phyloP scores from a whole-genome alignment of 768 basidiomycete genomes.

The Mycena crocata region DNA sequence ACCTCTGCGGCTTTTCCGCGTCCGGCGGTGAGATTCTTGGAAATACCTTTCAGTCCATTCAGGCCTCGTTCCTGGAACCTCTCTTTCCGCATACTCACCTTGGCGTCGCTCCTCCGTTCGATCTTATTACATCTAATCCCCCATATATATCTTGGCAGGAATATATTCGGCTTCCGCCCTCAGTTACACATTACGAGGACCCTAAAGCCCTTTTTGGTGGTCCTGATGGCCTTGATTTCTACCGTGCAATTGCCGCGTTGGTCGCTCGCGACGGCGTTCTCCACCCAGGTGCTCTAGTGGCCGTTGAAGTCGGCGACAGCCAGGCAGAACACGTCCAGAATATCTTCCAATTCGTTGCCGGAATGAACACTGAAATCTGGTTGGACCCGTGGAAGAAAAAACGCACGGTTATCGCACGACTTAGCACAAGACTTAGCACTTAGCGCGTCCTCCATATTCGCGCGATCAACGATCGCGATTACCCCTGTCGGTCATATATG shows the following conservation, averaged over 20 bases:
- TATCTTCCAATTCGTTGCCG: conserved; percentile 64
- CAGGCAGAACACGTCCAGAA: conserved; percentile 74
- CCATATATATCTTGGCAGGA: conserved; percentile 84
- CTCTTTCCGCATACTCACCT: conserved; percentile 51
- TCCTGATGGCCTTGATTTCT: conserved; percentile 68
- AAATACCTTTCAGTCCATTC: conserved; percentile 55
- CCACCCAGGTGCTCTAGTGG: conserved; percentile 65
- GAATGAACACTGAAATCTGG: conserved; percentile 76
- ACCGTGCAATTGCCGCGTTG: conserved; percentile 77
- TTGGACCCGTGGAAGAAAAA: conserved; percentile 82
- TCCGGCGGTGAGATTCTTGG: conserved; percentile 36
- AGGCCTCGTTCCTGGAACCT: conserved; percentile 58
- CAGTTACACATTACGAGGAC: conserved; percentile 86
- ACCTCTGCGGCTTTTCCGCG: conserved; percentile 51
- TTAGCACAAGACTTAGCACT: conserved; percentile 31
- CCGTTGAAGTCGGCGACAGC: conserved; percentile 82
- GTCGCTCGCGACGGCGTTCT: conserved; percentile 65
- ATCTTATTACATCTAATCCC: conserved; percentile 87
- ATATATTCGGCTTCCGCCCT: conserved; percentile 70
- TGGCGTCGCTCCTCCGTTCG: conserved; percentile 63
- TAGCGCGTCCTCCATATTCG: not conserved
- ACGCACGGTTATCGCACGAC: conserved; percentile 73
- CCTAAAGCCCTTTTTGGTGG: conserved; percentile 85
- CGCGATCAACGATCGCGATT: conserved; percentile 29
- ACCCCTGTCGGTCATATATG: conserved; percentile 10